A percentile compares a stretch with the other conserved stretches of the same genome.
Evolutionary conservation across 768 basidiomycete genomes (phyloP).

Genomic region (Hydnum rufescens): DNA sequence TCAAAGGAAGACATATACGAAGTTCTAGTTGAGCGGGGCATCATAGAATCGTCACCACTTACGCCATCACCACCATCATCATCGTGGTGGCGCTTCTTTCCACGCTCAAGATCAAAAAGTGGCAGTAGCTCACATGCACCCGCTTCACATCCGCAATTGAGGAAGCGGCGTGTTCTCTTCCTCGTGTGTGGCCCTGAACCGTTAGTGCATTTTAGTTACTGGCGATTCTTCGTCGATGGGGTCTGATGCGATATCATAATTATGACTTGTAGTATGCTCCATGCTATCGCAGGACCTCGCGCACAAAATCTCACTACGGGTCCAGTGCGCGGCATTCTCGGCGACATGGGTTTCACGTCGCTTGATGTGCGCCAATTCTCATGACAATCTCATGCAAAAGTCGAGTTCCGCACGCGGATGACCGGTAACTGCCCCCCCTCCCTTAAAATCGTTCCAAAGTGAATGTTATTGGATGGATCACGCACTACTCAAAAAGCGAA

Average conservation of each 20-base stretch:
- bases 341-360: neutral
- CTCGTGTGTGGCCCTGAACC: slow-evolving; percentile 71
- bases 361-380: too few relatives aligned
- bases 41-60: too few relatives aligned
- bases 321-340: neutral
- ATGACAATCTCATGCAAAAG: too few relatives aligned
- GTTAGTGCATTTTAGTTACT: slow-evolving; percentile 28
- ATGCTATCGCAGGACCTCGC: neutral
- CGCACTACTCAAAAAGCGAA: too few relatives aligned
- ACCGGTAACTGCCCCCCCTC: too few relatives aligned
- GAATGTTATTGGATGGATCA: too few relatives aligned
- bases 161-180: slow-evolving; percentile 32
- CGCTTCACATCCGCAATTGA: neutral
- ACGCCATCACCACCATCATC: slow-evolving; percentile 16
- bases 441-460: too few relatives aligned
- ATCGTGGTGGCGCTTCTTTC: slow-evolving; percentile 14
- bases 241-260: neutral
- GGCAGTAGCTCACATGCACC: neutral
- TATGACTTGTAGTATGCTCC: neutral
- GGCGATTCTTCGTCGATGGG: too few relatives aligned
- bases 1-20: neutral
- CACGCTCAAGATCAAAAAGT: too few relatives aligned
- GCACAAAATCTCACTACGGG: neutral
- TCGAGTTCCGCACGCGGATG: too few relatives aligned
- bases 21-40: neutral